These are phyloP conservation scores for Suillus paluster DNA, from an alignment of 768 basidiomycete species.

Conservation along the genomic window DNA sequence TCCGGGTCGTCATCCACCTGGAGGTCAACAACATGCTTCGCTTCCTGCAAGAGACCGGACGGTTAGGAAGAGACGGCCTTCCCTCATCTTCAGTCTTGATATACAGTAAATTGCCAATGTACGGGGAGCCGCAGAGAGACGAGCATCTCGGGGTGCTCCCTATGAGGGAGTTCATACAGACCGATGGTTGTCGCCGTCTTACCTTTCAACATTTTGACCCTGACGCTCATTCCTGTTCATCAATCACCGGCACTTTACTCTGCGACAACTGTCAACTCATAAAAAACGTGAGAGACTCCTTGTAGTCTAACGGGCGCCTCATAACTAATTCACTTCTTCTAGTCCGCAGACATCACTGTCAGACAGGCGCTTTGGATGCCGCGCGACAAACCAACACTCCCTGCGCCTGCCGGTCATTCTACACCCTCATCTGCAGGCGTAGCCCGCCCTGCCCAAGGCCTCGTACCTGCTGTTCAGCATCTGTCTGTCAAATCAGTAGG, in stretches of 20 bases:
- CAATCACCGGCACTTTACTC: neutral
- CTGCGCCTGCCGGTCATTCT: too few species aligned
- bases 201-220: neutral
- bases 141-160: neutral
- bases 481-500: too few species aligned
- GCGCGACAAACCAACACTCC: too few species aligned
- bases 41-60: conserved; percentile 19
- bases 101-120: neutral
- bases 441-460: too few species aligned
- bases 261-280: neutral
- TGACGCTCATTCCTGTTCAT: neutral
- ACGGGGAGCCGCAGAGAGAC: too few species aligned
- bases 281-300: neutral
- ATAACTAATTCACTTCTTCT: neutral
- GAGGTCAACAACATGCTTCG: conserved; percentile 8
- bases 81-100: conserved; percentile 1
- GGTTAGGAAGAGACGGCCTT: conserved; percentile 12
- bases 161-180: neutral
- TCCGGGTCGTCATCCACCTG: neutral
- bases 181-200: neutral
- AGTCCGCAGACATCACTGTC: too few species aligned
- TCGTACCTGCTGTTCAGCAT: too few species aligned
- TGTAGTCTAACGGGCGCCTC: neutral
- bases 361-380: too few species aligned
- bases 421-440: too few species aligned